Percentiles rank a stretch among this genome's conserved stretches.
These are phyloP conservation scores for Wallacemonas sp. DNA, from an alignment of 208 protist genomes.

Conservation along the genomic window DNA sequence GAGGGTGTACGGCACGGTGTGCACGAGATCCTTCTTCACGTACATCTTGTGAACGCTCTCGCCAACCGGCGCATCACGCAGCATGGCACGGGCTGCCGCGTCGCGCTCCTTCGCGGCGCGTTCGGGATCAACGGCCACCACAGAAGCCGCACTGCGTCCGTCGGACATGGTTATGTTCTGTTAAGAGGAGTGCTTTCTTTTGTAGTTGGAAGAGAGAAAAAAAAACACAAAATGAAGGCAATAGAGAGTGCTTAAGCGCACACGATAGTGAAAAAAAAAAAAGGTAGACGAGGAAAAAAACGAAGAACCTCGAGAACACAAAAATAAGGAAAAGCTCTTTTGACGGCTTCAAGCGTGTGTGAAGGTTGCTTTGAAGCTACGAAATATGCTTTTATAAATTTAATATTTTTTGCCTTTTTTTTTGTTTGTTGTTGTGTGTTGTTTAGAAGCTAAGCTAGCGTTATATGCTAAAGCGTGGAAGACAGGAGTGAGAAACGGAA, in stretches of 20 bases:
- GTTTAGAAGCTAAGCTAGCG: no score
- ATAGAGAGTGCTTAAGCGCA: not conserved
- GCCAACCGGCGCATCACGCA: slow-evolving; percentile 14
- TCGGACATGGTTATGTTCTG: slow-evolving; percentile 41
- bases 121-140: slow-evolving; percentile 51
- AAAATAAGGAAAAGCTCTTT: slow-evolving; percentile 7
- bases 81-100: slow-evolving; percentile 35
- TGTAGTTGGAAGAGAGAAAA: no score
- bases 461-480: no score
- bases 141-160: slow-evolving; percentile 51
- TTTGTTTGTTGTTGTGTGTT: no score
- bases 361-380: not conserved
- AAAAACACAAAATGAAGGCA: no score
- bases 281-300: not conserved
- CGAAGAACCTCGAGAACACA: not conserved
- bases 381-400: slow-evolving; percentile 9
- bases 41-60: slow-evolving; percentile 12
- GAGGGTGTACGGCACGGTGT: slow-evolving; percentile 35
- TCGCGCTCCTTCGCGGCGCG: slow-evolving; percentile 57
- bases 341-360: slow-evolving; percentile 8
- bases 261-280: not conserved
- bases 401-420: not conserved
- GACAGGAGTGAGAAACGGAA: no score
- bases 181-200: no score
- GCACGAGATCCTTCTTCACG: slow-evolving; percentile 19